These are phyloP conservation scores for Asterella californica DNA, from an alignment of 225 moss, liverwort and hornwort genomes.

Conservation along the genomic window DNA sequence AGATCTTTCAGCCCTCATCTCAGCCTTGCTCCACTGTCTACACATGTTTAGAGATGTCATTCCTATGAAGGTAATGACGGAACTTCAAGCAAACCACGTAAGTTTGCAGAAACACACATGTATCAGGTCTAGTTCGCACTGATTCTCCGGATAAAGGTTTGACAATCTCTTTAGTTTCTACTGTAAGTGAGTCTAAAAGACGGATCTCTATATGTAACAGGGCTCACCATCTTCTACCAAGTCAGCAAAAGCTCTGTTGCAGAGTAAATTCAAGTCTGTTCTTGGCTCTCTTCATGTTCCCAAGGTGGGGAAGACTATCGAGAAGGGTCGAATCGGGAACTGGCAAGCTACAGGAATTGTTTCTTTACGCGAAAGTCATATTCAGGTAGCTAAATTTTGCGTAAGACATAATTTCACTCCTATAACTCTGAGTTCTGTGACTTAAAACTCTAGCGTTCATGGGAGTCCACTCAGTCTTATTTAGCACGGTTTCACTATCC, in stretches of 20 bases:
- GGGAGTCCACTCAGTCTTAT: too few relatives aligned
- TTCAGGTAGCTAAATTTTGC: conserved; percentile 56
- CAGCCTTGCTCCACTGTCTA: background rate
- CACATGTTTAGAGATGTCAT: background rate
- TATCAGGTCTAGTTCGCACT: background rate
- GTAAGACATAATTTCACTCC: background rate
- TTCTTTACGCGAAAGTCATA: conserved; percentile 74
- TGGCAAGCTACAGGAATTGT: conserved; percentile 95
- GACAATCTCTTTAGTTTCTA: background rate
- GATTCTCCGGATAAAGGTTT: background rate
- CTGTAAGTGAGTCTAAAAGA: background rate
- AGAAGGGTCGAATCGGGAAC: conserved; percentile 75
- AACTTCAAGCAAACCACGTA: too few relatives aligned
- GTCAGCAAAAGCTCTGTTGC: conserved; percentile 41
- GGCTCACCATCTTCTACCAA: conserved; percentile 39
- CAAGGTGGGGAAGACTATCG: conserved; percentile 44
- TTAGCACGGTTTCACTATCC: too few relatives aligned
- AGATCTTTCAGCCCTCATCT: background rate
- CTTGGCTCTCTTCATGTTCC: conserved; percentile 44
- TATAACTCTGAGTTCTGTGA: background rate
- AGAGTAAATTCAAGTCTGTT: conserved; percentile 40
- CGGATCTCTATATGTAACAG: conserved; percentile 28
- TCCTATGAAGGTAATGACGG: too few relatives aligned
- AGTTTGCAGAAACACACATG: background rate
- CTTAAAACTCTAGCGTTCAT: too few relatives aligned